A percentile compares a stretch with the other conserved stretches of the same genome.
Conservation (phyloP, 768 basidiomycete species). For the Russula virescens region DNA sequence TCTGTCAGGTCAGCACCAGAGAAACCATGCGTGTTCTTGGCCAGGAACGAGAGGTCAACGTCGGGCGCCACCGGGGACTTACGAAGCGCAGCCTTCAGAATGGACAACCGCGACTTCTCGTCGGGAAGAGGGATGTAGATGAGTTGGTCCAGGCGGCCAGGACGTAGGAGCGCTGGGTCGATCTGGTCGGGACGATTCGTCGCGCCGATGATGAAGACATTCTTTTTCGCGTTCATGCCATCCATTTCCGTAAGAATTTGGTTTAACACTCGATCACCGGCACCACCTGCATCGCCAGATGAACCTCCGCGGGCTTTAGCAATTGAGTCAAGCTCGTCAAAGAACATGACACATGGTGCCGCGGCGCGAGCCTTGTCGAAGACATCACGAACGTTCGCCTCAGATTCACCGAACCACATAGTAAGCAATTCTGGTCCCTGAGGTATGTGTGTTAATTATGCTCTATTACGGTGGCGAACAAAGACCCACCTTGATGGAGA, state of each 20-base stretch:
- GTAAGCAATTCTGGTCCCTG: slow-evolving; percentile 95
- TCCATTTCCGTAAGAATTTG: slow-evolving; percentile 98
- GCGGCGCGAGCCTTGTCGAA: slow-evolving; percentile 99
- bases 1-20: slow-evolving; percentile 99
- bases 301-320: slow-evolving; percentile 91
- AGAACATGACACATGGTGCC: slow-evolving; percentile 99
- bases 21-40: slow-evolving; percentile 93
- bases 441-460: slow-evolving; percentile 19
- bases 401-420: slow-evolving; percentile 99
- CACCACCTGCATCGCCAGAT: slow-evolving; percentile 88
- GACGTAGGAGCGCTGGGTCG: slow-evolving; percentile 87
- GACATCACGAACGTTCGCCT: slow-evolving; percentile 98
- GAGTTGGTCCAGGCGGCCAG: slow-evolving; percentile 97
- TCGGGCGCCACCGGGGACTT: slow-evolving; percentile 81
- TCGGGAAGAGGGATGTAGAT: slow-evolving; percentile 99
- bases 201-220: slow-evolving; percentile 96
- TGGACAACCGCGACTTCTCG: slow-evolving; percentile 84
- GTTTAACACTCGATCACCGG: slow-evolving; percentile 96
- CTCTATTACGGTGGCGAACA: neutral
- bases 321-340: slow-evolving; percentile 98
- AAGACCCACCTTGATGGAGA: slow-evolving; percentile 81
- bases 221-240: slow-evolving; percentile 98
- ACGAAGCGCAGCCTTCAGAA: slow-evolving; percentile 86
- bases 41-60: slow-evolving; percentile 81
- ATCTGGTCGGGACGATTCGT: slow-evolving; percentile 97